phyloP scores from a whole-genome alignment of 2,329 filamentous ascomycete species.

The Geosmithia putterillii region DNA sequence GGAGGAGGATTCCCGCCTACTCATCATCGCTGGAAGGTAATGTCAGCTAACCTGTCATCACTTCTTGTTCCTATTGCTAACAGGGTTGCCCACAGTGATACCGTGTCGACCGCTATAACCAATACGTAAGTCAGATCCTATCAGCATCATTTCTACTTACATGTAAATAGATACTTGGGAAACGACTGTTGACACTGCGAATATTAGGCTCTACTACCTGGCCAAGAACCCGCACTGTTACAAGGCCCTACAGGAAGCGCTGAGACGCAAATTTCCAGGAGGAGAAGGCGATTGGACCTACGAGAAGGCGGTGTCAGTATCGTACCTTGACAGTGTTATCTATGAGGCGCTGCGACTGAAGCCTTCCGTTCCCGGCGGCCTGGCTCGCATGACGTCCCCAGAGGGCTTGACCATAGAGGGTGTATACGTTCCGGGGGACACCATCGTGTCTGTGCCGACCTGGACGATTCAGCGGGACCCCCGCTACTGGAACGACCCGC shows the following conservation, averaged over 20 bases:
- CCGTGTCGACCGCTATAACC: slow-evolving; percentile 1
- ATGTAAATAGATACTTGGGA: no score
- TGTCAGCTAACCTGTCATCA: neutral
- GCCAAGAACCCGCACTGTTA: slow-evolving; percentile 3
- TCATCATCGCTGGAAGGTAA: slow-evolving; percentile 3
- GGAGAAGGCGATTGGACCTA: slow-evolving; percentile 3
- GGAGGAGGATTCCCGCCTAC: slow-evolving; percentile 1
- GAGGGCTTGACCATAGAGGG: slow-evolving; percentile 18
- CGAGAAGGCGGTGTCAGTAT: neutral
- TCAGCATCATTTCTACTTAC: no score
- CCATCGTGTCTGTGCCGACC: slow-evolving; percentile 14
- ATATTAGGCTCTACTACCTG: slow-evolving; percentile 1
- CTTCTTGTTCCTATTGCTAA: neutral
- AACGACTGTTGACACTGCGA: neutral
- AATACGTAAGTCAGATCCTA: slow-evolving; percentile 3
- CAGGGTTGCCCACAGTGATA: neutral
- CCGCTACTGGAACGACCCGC: slow-evolving; percentile 2
- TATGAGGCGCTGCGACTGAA: slow-evolving; percentile 4
- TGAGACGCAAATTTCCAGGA: neutral
- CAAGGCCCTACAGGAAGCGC: slow-evolving; percentile 1
- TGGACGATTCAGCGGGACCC: slow-evolving; percentile 9
- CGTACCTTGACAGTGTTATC: slow-evolving; percentile 4
- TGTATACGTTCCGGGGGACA: slow-evolving; percentile 15
- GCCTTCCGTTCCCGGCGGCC: slow-evolving; percentile 4
- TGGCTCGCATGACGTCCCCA: slow-evolving; percentile 16